These are phyloP conservation scores for Amphibolis antarctica DNA, from an alignment of 106 monocot species.

Conservation along the genomic window DNA sequence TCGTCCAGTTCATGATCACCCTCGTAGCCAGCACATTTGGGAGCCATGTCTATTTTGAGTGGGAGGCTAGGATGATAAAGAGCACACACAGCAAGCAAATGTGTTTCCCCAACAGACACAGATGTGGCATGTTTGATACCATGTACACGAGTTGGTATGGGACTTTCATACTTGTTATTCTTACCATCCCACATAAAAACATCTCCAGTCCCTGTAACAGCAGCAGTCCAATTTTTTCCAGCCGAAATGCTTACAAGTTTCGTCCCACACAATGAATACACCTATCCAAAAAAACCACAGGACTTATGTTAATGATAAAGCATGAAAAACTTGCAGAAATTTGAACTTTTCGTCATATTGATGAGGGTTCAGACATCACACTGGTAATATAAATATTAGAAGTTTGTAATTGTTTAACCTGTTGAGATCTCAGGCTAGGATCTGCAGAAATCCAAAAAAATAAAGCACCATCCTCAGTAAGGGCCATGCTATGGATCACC, in stretches of 20 bases:
- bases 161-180: conserved; percentile 43
- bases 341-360: background rate
- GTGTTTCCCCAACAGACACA: conserved; percentile 94
- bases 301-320: background rate
- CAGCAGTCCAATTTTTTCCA: conserved; percentile 91
- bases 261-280: conserved; percentile 57
- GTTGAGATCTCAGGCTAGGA: conserved; percentile 82
- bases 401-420: conserved; percentile 32
- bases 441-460: conserved; percentile 95
- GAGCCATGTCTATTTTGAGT: conserved; percentile 6
- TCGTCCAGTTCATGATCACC: conserved; percentile 40
- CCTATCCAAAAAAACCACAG: conserved; percentile 20
- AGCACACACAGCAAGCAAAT: conserved; percentile 59
- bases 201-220: conserved; percentile 70
- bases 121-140: conserved; percentile 78
- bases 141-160: conserved; percentile 56
- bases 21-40: conserved; percentile 13
- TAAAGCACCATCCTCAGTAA: conserved; percentile 79
- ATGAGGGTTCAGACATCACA: too few species aligned
- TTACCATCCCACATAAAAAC: conserved; percentile 95
- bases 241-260: conserved; percentile 75
- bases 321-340: background rate
- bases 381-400: too few species aligned
- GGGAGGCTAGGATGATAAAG: conserved; percentile 65
- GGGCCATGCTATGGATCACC: conserved; percentile 59